Evolutionary conservation across 2,329 filamentous ascomycete genomes (phyloP).

Genomic region (Fusarium robinianum): DNA sequence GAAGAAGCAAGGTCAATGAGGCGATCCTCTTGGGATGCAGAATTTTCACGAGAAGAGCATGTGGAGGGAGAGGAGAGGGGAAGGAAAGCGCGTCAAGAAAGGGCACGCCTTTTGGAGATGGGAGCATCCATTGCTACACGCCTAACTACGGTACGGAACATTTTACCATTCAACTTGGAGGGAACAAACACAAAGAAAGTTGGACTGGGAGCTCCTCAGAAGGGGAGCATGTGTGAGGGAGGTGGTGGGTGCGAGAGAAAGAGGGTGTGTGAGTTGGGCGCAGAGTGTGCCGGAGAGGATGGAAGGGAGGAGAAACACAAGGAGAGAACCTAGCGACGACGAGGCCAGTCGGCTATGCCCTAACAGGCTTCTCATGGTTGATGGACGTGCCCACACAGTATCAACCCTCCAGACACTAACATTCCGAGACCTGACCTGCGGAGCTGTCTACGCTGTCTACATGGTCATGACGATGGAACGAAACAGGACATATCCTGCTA

Average conservation of each 20-base stretch:
- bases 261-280: constrained; percentile 30
- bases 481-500: no score
- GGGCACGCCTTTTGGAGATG: constrained; percentile 29
- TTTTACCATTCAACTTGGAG: no score
- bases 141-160: no score
- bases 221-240: no score
- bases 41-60: constrained; percentile 16
- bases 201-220: constrained; percentile 1
- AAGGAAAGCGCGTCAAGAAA: constrained; percentile 16
- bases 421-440: background rate
- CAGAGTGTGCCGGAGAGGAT: constrained; percentile 36
- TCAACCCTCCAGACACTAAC: constrained; percentile 15
- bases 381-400: constrained; percentile 29
- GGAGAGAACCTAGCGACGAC: constrained; percentile 30
- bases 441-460: no score
- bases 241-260: constrained; percentile 22
- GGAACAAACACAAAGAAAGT: no score
- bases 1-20: constrained; percentile 11
- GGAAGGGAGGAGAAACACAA: constrained; percentile 38
- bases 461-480: background rate
- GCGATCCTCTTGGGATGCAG: constrained; percentile 11
- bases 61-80: constrained; percentile 13
- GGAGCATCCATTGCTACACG: no score
- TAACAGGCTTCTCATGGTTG: constrained; percentile 20
- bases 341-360: constrained; percentile 33